Evolutionary conservation across 2,329 filamentous ascomycete species (phyloP), one percentile per base, ranked within the genome.

Genomic region (Cytospora leucostoma): DNA sequence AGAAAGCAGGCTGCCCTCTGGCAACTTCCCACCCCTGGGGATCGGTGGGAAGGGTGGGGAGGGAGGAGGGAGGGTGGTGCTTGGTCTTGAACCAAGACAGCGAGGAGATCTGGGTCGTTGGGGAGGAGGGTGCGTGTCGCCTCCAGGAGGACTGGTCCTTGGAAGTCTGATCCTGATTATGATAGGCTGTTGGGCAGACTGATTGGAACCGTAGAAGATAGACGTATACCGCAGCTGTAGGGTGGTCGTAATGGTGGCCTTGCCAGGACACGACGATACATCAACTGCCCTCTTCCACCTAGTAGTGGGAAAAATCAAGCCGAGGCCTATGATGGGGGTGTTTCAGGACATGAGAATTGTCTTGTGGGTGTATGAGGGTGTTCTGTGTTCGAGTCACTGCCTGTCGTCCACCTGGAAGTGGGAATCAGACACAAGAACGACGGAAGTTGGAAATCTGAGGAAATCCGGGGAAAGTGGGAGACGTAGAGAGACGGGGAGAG

Each of bases 231-330:
- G 27, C 27, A 27, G 27, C 27, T 27, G 27, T 27, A 27, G 27
- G 27, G 27, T 27, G 27, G 27, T 27, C 27, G 27, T 27, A 27
- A 4, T 27, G 27, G 27, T 27, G 27, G 27, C 27, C 27, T 27
- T 27, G 27, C 27, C 27, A 27, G 27, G 27, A 27, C 27, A 27
- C 27, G 27, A 34, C 38, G 32, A 51, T 50, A 19, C 7, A 17
- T 17, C 33, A 13, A 27, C 19, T 40, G 32, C 35, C 34, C 19
- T 21, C 47, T 8, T 65, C 64, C 64, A 65, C 64, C 64, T 65
- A 64, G 50, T 57, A 65, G 61, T 61, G 64, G 64, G 64, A 64
- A 63, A 51, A 4, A n/a, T 19, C 7, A 27, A 27, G 44, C 44
- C 17, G 17, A 47, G 44, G 44, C n/a, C n/a, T 21, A 19, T 7